Evolutionary conservation across 2,329 filamentous ascomycete species (phyloP), one percentile per base, ranked within the genome.

Genomic region (Neonectria neomacrospora): DNA sequence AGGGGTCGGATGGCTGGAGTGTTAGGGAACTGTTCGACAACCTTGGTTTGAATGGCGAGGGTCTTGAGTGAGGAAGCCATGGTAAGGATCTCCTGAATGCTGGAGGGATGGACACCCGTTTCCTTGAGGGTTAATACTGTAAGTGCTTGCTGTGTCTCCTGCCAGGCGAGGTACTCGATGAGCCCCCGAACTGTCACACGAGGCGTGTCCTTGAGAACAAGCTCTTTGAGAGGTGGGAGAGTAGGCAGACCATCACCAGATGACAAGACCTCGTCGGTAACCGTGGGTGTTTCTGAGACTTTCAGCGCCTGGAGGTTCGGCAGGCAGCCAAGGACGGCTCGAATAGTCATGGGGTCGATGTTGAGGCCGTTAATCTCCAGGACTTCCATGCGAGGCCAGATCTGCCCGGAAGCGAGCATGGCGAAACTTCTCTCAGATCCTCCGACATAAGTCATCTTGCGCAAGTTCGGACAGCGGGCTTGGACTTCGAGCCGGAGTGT

Each of bases 401-500:
- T 76, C 60, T 81, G 86, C 64, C 86, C 88, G 62, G 85, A 84
- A 8, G 88, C 85, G 42, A 97, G 82, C 57, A 86, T 82, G 71
- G 93, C 88, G 59, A 98, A 85, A 73, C 90, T 91, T 60, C 86
- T 86, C 80, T 97, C 95, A 1, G 92, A 86, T 12, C 95, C 95
- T 50, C 83, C 82, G 57, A 88, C 85, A 79, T 96, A 98, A 57
- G 88, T 90, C 93, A 97, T 97, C 80, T 96, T 96, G 68, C 93
- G 88, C 58, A 98, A 84, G 74, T 95, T 89, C 11, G 91, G 88
- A 76, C 95, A 97, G 54, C 92, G 86, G 22, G 89, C 90, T 80
- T 97, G 91, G 23, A 97, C 83, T 78, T 97, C 94, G 70, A 96
- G 88, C 65, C 93, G 90, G 68, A 98, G 82, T 1, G 91, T 89